A percentile compares a stretch with the other conserved stretches of the same genome.
Conservation (phyloP, 1,284 basidiomycete species). For the Ustilago crameri region DNA sequence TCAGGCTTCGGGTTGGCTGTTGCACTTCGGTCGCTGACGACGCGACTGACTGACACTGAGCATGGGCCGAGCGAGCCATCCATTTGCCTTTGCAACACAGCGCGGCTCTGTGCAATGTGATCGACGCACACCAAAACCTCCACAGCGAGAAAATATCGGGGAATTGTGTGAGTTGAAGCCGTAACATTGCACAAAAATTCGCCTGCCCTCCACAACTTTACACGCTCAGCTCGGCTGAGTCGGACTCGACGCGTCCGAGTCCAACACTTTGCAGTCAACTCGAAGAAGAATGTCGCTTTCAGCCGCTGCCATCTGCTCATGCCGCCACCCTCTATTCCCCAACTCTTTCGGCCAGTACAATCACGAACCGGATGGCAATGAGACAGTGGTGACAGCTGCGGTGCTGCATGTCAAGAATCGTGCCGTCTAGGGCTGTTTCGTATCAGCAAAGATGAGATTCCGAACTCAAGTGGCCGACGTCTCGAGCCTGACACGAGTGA, state of each 20-base stretch:
- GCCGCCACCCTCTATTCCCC: no score
- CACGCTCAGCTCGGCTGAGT: conserved; percentile 9
- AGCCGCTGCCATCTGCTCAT: no score
- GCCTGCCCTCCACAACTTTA: conserved; percentile 11
- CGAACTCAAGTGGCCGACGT: conserved; percentile 60
- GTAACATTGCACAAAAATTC: background rate
- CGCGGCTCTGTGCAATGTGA: conserved; percentile 32
- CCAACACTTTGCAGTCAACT: background rate
- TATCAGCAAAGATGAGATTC: conserved; percentile 58
- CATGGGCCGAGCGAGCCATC: conserved; percentile 18
- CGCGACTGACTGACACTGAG: conserved; percentile 23
- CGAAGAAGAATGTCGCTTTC: conserved; percentile 1
- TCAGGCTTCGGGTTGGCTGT: background rate
- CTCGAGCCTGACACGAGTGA: conserved; percentile 54
- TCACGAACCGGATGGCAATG: no score
- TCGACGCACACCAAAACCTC: conserved; percentile 32
- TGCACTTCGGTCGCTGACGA: conserved; percentile 38
- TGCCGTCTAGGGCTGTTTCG: background rate
- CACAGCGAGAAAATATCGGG: conserved; percentile 4
- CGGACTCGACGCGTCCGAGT: conserved; percentile 5
- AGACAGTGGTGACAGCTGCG: no score
- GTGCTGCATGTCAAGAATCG: background rate
- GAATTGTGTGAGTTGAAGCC: background rate
- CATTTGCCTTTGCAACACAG: conserved; percentile 6
- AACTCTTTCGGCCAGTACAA: no score